These are phyloP conservation scores for Obba rivulosa DNA, from an alignment of 768 basidiomycete genomes.

Conservation along the genomic window DNA sequence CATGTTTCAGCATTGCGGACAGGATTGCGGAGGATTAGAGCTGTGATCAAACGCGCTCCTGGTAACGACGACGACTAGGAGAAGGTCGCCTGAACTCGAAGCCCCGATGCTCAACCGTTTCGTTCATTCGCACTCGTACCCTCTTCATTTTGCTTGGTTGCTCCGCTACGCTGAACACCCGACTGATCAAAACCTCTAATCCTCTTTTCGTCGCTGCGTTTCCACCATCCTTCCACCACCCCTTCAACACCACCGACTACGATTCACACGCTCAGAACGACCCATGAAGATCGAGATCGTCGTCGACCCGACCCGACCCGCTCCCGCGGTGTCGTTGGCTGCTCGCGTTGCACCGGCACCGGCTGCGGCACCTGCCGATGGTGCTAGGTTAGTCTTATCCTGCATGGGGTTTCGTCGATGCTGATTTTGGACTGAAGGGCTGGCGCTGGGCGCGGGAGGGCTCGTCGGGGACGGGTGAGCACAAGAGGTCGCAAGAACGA, in stretches of 20 bases:
- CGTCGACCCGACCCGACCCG: constrained; percentile 75
- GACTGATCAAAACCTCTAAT: constrained; percentile 29
- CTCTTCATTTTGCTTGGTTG: constrained; percentile 23
- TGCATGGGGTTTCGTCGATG: constrained; percentile 5
- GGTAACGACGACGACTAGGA: not conserved
- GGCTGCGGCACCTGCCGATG: constrained; percentile 28
- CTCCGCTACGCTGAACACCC: constrained; percentile 25
- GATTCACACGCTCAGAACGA: constrained; percentile 56
- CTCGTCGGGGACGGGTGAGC: constrained; percentile 19
- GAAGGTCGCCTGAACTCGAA: not conserved
- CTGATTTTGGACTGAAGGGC: constrained; percentile 8
- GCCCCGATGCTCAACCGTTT: not conserved
- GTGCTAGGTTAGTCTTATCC: constrained; percentile 30
- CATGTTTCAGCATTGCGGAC: too few species aligned
- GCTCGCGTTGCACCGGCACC: constrained; percentile 80
- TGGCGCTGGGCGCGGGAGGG: constrained; percentile 37
- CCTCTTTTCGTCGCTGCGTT: constrained; percentile 34
- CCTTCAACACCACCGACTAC: constrained; percentile 19
- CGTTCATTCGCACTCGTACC: constrained; percentile 3
- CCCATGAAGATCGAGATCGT: constrained; percentile 99
- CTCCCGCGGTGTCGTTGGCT: constrained; percentile 57
- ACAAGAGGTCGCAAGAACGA: constrained; percentile 40
- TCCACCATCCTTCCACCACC: constrained; percentile 19
- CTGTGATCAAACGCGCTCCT: not conserved
- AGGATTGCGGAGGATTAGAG: not conserved